A percentile compares a stretch with the other conserved stretches of the same genome.
These are phyloP conservation scores for Suhomyces sp. DNA, from an alignment of 805 yeast genomes.

Conservation along the genomic window DNA sequence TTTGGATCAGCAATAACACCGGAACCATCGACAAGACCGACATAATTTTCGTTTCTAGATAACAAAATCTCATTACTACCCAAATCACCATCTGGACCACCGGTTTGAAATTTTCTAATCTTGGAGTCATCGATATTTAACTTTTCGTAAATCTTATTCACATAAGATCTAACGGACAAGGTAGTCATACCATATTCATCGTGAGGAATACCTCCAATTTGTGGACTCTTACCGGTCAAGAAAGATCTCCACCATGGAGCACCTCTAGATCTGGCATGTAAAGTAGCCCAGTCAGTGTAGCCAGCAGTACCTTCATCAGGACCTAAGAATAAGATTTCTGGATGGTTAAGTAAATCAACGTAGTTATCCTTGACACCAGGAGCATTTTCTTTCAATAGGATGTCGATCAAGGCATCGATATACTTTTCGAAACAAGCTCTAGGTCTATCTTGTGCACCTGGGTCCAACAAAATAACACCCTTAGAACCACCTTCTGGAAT, in stretches of 20 bases:
- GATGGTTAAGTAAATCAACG: conserved; percentile 79
- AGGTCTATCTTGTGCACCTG: conserved; percentile 78
- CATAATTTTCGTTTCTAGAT: conserved; percentile 78
- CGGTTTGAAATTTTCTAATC: conserved; percentile 87
- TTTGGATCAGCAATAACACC: conserved; percentile 92
- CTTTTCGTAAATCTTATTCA: conserved; percentile 82
- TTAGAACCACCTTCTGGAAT: conserved; percentile 99
- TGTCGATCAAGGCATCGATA: conserved; percentile 85
- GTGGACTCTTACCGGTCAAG: conserved; percentile 92
- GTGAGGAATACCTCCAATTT: conserved; percentile 96
- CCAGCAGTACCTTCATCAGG: conserved; percentile 99
- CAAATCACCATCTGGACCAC: conserved; percentile 98
- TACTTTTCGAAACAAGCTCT: conserved; percentile 87
- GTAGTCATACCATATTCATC: conserved; percentile 98
- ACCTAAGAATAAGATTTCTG: conserved; percentile 93
- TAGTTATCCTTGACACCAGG: conserved; percentile 80
- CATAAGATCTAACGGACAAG: conserved; percentile 87
- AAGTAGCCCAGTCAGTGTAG: conserved; percentile 95
- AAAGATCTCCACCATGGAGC: conserved; percentile 99
- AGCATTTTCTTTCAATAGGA: conserved; percentile 65
- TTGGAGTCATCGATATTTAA: conserved; percentile 56
- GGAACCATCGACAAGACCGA: conserved; percentile 91
- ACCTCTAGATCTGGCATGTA: conserved; percentile 87
- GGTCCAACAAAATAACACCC: conserved; percentile 88
- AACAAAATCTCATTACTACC: conserved; percentile 93